Base-by-base conservation (phyloP, 768 basidiomycete species). In the Pulveroboletus sp. region DNA sequence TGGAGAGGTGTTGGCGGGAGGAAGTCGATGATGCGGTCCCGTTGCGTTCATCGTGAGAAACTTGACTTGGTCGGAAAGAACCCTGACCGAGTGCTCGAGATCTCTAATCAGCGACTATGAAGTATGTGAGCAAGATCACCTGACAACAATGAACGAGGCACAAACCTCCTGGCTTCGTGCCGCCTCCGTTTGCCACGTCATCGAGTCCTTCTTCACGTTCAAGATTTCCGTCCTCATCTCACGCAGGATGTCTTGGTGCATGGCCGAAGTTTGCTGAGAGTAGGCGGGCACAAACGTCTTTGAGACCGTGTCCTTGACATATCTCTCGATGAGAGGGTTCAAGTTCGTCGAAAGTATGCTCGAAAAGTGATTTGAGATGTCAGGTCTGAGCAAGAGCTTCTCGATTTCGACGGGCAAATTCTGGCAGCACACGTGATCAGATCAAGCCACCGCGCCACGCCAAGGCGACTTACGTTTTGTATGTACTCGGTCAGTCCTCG, bases 1-100 rank as follows among this genome's bases (percentile, higher is more conserved):
- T 6, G 71, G 58, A 31, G 54, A 74, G 65, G 42, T 71, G 65
- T 50, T 74, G 39, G 16, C 57, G 22, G 61, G 53, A 23, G n/a
- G n/a, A n/a, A 67, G 46, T 26, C 65, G 76, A 27, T 75, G 70
- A 36, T 67, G 67, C 51, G 64, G 49, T 40, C 47, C 61, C 30
- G 71, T 66, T 11, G 76, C 59, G 55, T 82, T 88, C 68, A 85
- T 71, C 57, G 74, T 81, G 52, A 89, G 68, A 71, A 82, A 88
- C 64, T 89, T 91, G 60, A 93, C 81, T 63, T 93, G 90, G 43
- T 93, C 90, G 26, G 85, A 77, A 47, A 93, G 72, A 20, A 79
- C 59, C 45, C 88, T 76, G 47, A 93, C 83, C 6, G 81, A 82
- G 57, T 83, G 85, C 67, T 92, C 90, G 49, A 93, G 76, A 35